Base-by-base conservation (phyloP, 768 basidiomycete genomes). In the Sporobolomyces roseus region DNA sequence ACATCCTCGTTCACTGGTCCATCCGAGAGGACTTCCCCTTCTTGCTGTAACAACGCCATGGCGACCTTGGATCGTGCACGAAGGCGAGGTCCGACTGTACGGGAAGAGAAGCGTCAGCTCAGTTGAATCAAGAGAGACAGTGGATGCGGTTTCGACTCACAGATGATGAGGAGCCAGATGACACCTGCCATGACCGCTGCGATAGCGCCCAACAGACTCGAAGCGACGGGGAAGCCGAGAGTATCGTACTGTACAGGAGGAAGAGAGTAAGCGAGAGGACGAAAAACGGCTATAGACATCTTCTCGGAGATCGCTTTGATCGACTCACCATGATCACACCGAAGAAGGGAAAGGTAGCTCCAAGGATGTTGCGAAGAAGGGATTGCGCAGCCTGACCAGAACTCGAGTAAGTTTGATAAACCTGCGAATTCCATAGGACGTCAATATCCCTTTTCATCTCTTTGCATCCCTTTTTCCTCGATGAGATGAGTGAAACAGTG, bases 311-410 rank as follows among this genome's bases (percentile, higher is more conserved):
- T n/a, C n/a, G n/a, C n/a, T n/a, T n/a, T n/a, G n/a, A n/a, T n/a
- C n/a, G n/a, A n/a, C n/a, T n/a, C n/a, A n/a, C n/a, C 72, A 66
- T 63, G 16, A 16, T 32, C 41, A 66, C 55, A 3, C 66, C 71
- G 61, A 75, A 75, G 63, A 75, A 68, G 10, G 74, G 63, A 59
- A 66, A 69, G 2, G 23, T 19, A 0, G 61, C 55, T 16, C 64
- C 70, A 35, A 71, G 61, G 38, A 68, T 35, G 67, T 63, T 71
- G 14, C 74, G 63, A 6, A 74, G 56, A 17, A 74, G 66, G 0
- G 53, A 58, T 32, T 58, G 56, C 4, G 56, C 38, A 3, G 56
- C 56, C n/a, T n/a, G n/a, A n/a, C n/a, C n/a, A n/a, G n/a, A n/a
- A n/a, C n/a, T n/a, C n/a, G n/a, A n/a, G n/a, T n/a, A n/a, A n/a